Conservation (phyloP, 2,329 filamentous ascomycete species). For the Elsinoe australis region DNA sequence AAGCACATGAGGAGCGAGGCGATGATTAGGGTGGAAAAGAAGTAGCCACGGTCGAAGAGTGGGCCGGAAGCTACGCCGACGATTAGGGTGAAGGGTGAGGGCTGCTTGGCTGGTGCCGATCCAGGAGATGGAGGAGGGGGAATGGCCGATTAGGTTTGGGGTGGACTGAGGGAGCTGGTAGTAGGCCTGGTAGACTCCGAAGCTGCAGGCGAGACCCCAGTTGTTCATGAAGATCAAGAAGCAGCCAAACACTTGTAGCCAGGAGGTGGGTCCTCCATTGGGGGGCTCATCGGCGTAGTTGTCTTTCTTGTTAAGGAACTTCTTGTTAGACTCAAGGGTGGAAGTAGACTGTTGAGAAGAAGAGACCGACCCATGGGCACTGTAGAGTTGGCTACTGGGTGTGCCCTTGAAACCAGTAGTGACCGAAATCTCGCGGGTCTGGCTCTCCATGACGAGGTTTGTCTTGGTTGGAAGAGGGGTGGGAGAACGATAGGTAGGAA, state of each 20-base stretch:
- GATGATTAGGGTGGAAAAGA: slow-evolving; percentile 26
- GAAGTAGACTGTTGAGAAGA: neutral
- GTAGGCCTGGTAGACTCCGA: slow-evolving; percentile 31
- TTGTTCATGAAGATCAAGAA: slow-evolving; percentile 32
- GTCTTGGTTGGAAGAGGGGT: no score
- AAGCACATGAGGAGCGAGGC: slow-evolving; percentile 41
- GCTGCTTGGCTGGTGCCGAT: slow-evolving; percentile 33
- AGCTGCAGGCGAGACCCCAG: slow-evolving; percentile 29
- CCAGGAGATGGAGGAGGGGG: slow-evolving; percentile 29
- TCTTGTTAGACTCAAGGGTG: neutral
- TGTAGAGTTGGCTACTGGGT: neutral
- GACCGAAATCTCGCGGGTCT: no score
- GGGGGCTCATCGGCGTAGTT: slow-evolving; percentile 24
- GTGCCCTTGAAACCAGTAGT: neutral
- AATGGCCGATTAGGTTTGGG: slow-evolving; percentile 20
- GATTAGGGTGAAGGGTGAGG: slow-evolving; percentile 30
- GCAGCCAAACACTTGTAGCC: slow-evolving; percentile 40
- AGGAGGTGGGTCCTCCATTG: slow-evolving; percentile 35
- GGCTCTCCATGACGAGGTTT: no score
- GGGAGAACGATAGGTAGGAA: no score
- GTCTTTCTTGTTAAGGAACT: slow-evolving; percentile 15
- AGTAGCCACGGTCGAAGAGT: slow-evolving; percentile 29
- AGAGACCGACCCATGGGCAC: neutral
- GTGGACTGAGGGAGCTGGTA: slow-evolving; percentile 24
- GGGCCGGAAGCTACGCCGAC: slow-evolving; percentile 28